Evolutionary conservation across 352 stramenopile genomes (phyloP).

Genomic region (Phytophthora quininea): DNA sequence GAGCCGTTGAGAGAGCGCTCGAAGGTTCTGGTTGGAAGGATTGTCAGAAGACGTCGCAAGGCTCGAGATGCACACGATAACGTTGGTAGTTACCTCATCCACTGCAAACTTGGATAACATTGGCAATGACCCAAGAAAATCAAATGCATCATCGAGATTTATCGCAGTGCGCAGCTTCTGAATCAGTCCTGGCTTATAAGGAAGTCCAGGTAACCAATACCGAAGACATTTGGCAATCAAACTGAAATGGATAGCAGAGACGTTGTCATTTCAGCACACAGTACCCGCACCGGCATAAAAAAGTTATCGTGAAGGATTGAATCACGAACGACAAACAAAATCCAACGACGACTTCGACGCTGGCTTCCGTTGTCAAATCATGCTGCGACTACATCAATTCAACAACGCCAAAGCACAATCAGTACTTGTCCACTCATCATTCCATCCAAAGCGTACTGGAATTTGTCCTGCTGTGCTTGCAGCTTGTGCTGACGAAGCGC

Average conservation of each 20-base stretch:
- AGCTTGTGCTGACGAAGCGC: slow-evolving; percentile 51
- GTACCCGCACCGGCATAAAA: too few relatives aligned
- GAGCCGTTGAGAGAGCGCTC: too few relatives aligned
- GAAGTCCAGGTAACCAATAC: too few relatives aligned
- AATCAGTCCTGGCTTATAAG: too few relatives aligned
- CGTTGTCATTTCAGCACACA: too few relatives aligned
- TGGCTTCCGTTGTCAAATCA: slow-evolving; percentile 45
- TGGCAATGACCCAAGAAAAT: slow-evolving; percentile 40
- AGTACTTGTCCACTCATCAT: too few relatives aligned
- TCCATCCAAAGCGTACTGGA: slow-evolving; percentile 18
- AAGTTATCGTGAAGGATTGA: too few relatives aligned
- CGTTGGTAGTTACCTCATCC: too few relatives aligned
- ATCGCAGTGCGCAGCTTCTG: too few relatives aligned
- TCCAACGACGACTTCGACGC: slow-evolving; percentile 53
- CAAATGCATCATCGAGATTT: slow-evolving; percentile 21
- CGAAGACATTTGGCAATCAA: too few relatives aligned
- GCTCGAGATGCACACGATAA: slow-evolving; percentile 92
- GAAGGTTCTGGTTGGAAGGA: slow-evolving; percentile 84
- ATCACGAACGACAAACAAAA: slow-evolving; percentile 26
- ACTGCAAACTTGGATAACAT: too few relatives aligned
- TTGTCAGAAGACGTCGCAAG: slow-evolving; percentile 95
- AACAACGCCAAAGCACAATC: background rate
- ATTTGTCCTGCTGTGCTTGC: slow-evolving; percentile 32
- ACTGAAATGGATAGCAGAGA: too few relatives aligned
- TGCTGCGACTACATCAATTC: background rate